A percentile compares a stretch with the other conserved stretches of the same genome.
phyloP scores from a whole-genome alignment of 1,284 basidiomycete genomes.

The Coniophora puteana region DNA sequence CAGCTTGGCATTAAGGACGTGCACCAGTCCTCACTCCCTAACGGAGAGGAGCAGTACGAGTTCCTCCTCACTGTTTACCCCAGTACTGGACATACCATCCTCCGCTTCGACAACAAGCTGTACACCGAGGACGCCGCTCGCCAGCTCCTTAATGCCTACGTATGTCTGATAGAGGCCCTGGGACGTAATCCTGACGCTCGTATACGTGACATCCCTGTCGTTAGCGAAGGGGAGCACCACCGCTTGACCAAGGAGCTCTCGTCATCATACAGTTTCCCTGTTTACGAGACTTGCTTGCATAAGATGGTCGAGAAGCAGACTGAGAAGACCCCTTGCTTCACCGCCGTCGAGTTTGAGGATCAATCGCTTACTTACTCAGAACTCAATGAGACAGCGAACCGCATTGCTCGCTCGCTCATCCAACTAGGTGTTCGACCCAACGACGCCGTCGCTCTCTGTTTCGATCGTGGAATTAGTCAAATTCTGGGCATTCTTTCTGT shows the following conservation, averaged over 20 bases:
- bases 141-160: constrained; percentile 24
- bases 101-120: constrained; percentile 25
- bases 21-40: constrained; percentile 17
- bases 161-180: constrained; percentile 22
- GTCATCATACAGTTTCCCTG: constrained; percentile 10
- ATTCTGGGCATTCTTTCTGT: constrained; percentile 51
- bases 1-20: constrained; percentile 17
- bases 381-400: constrained; percentile 45
- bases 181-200: constrained; percentile 15
- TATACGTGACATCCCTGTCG: constrained; percentile 22
- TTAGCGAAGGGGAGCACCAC: constrained; percentile 19
- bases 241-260: constrained; percentile 24
- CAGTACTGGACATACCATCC: constrained; percentile 19
- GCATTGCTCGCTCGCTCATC: constrained; percentile 42
- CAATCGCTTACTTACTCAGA: constrained; percentile 46
- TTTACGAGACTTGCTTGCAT: constrained; percentile 20
- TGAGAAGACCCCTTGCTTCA: constrained; percentile 17
- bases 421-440: constrained; percentile 41
- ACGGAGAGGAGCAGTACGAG: constrained; percentile 26
- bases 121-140: constrained; percentile 24
- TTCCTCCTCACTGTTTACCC: constrained; percentile 25
- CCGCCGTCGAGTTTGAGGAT: constrained; percentile 47
- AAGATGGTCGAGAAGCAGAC: constrained; percentile 21
- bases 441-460: constrained; percentile 48
- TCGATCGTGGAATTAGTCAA: constrained; percentile 52